A percentile compares a stretch with the other conserved stretches of the same genome.
phyloP scores from a whole-genome alignment of 1,284 basidiomycete species.

The Ganoderma sp. region DNA sequence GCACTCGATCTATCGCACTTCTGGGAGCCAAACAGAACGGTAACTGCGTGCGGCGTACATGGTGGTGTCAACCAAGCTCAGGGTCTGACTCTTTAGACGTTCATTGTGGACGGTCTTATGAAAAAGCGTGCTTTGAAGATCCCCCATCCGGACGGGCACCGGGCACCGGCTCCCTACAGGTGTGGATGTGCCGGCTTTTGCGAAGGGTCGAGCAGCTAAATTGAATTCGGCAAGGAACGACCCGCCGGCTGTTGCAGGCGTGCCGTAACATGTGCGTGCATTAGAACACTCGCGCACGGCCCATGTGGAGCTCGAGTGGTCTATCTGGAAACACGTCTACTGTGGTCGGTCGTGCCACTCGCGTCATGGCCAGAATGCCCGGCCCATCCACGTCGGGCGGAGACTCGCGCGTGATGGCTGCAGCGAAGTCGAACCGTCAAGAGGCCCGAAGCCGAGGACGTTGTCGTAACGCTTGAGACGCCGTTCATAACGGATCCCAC shows the following conservation, averaged over 20 bases:
- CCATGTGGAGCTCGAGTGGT: slow-evolving; percentile 1
- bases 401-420: background rate
- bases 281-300: background rate
- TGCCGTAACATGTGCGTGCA: background rate
- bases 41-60: background rate
- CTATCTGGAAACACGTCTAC: slow-evolving; percentile 2
- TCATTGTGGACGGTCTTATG: slow-evolving; percentile 6
- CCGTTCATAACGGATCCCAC: background rate
- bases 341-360: background rate
- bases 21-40: slow-evolving; percentile 2
- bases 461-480: background rate
- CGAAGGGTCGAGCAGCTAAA: background rate
- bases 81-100: background rate
- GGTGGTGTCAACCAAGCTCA: slow-evolving; percentile 14
- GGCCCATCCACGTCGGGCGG: background rate
- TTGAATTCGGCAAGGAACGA: background rate
- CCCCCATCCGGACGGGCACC: background rate
- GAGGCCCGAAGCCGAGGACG: background rate
- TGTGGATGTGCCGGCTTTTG: background rate
- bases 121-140: background rate
- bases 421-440: background rate
- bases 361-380: background rate
- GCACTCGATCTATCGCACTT: background rate
- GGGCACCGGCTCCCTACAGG: background rate
- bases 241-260: background rate